phyloP scores from a whole-genome alignment of 2,329 filamentous ascomycete genomes.

The Ophiocordyceps camponoti-saundersi region DNA sequence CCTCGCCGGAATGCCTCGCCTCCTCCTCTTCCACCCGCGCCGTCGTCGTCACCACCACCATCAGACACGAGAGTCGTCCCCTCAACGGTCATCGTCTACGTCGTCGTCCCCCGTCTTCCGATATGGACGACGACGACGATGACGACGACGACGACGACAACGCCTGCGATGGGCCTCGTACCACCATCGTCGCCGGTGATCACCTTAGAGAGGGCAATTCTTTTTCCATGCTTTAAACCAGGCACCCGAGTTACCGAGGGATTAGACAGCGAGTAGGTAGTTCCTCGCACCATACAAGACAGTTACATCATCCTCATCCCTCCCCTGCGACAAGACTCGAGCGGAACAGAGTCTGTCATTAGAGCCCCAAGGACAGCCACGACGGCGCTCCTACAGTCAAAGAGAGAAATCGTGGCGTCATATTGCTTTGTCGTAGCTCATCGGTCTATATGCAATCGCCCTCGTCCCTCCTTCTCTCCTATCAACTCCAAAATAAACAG shows the following conservation, averaged over 20 bases:
- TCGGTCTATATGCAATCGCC: conserved; percentile 6
- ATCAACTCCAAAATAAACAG: no score
- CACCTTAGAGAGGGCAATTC: not conserved
- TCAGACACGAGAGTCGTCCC: not conserved
- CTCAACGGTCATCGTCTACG: not conserved
- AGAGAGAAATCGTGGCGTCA: not conserved
- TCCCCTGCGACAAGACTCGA: no score
- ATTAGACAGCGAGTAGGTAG: no score
- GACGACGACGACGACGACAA: no score
- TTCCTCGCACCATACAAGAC: no score
- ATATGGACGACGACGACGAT: not conserved
- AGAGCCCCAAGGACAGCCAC: no score
- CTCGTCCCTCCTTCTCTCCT: not conserved
- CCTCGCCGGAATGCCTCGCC: not conserved
- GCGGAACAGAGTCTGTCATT: no score
- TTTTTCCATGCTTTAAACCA: not conserved
- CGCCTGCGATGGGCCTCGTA: not conserved
- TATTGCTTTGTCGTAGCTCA: conserved; percentile 8
- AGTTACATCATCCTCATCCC: no score
- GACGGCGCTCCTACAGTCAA: no score
- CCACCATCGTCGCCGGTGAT: not conserved
- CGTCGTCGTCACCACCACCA: conserved; percentile 4
- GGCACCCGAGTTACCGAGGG: no score
- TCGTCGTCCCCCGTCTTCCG: not conserved
- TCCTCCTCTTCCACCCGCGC: not conserved